phyloP scores from a whole-genome alignment of 2,329 filamentous ascomycete species.

The Penicillium polonicum region DNA sequence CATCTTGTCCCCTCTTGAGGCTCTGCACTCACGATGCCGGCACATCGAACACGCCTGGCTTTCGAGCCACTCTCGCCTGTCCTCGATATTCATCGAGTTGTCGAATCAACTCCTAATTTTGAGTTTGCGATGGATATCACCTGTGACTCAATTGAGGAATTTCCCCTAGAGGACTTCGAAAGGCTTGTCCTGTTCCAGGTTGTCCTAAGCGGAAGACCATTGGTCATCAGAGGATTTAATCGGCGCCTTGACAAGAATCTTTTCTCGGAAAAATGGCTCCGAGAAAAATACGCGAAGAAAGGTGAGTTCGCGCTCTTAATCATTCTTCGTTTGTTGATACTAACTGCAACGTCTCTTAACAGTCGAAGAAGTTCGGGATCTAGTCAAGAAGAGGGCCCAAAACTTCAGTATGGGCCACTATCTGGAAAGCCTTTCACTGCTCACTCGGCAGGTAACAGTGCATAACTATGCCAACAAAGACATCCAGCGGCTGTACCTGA shows the following conservation, averaged over 20 bases:
- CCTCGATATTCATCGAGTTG: conserved; percentile 72
- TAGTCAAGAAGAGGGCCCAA: conserved; percentile 69
- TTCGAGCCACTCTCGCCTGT: conserved; percentile 90
- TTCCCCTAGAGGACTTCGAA: conserved; percentile 78
- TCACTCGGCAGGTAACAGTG: conserved; percentile 77
- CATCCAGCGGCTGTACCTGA: conserved; percentile 86
- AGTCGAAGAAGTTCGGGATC: conserved; percentile 84
- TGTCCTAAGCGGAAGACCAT: conserved; percentile 77
- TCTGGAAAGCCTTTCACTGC: conserved; percentile 77
- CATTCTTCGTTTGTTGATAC: background rate
- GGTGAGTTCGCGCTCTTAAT: conserved; percentile 49
- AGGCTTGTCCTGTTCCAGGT: conserved; percentile 81
- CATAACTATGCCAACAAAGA: conserved; percentile 75
- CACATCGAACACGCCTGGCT: conserved; percentile 75
- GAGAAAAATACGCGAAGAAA: conserved; percentile 74
- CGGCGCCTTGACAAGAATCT: conserved; percentile 70
- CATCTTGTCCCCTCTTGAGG: background rate
- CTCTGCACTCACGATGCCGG: conserved; percentile 62
- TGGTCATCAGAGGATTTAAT: conserved; percentile 90
- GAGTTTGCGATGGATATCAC: conserved; percentile 81
- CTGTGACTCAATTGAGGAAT: conserved; percentile 71
- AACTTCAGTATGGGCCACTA: conserved; percentile 89
- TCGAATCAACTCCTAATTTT: conserved; percentile 79
- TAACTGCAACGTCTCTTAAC: conserved; percentile 6
- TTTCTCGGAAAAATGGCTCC: conserved; percentile 79